Conservation (phyloP, 2,329 filamentous ascomycete species). For the Ascochyta viciae-villosae region DNA sequence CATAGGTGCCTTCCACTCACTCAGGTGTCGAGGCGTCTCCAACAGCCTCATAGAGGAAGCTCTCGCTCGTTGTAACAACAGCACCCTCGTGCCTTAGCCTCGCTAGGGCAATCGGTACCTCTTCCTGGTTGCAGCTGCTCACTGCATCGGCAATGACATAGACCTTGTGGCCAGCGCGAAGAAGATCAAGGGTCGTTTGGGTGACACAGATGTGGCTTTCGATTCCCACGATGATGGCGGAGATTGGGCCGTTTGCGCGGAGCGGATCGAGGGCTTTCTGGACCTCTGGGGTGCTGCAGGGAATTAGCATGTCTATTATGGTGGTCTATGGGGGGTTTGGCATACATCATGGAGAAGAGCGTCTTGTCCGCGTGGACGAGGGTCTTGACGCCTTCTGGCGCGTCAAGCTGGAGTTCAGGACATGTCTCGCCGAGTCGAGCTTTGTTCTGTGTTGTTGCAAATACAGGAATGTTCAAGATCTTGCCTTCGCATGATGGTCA, state of each 20-base stretch:
- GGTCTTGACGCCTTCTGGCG: slow-evolving; percentile 59
- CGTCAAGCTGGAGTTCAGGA: slow-evolving; percentile 67
- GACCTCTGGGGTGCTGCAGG: slow-evolving; percentile 66
- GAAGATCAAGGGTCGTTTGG: slow-evolving; percentile 81
- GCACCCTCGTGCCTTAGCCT: slow-evolving; percentile 78
- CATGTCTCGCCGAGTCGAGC: slow-evolving; percentile 82
- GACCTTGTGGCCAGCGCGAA: slow-evolving; percentile 77
- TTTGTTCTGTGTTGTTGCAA: slow-evolving; percentile 85
- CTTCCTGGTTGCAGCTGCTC: slow-evolving; percentile 82
- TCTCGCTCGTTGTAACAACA: slow-evolving; percentile 85
- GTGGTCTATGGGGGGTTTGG: background rate
- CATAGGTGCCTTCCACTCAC: slow-evolving; percentile 33
- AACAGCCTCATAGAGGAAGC: slow-evolving; percentile 86
- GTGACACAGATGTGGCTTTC: slow-evolving; percentile 94
- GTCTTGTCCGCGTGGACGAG: slow-evolving; percentile 80
- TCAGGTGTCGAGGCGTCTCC: slow-evolving; percentile 77
- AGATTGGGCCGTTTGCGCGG: slow-evolving; percentile 30
- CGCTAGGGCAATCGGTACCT: slow-evolving; percentile 79
- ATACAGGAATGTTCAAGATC: slow-evolving; percentile 76
- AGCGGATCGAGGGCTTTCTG: slow-evolving; percentile 53
- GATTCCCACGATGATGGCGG: slow-evolving; percentile 83
- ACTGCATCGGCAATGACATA: slow-evolving; percentile 91
- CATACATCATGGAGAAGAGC: slow-evolving; percentile 79
- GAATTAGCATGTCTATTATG: slow-evolving; percentile 1
- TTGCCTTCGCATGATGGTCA: slow-evolving; percentile 47